Conservation (phyloP, 108 stramenopile genomes). For the Mediolabrus comicus region DNA sequence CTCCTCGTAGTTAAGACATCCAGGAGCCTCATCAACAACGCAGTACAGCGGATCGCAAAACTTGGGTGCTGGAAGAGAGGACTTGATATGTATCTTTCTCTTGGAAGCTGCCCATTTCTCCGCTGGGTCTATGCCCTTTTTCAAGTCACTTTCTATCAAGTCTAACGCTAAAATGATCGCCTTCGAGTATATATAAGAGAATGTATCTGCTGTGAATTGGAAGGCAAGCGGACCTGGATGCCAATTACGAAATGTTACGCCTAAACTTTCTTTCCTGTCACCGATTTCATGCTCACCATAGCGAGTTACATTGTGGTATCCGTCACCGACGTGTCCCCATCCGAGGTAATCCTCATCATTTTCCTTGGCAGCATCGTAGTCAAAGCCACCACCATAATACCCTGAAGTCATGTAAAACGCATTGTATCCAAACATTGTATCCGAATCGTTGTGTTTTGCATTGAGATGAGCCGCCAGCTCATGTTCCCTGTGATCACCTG, state of each 20-base stretch:
- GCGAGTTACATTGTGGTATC: conserved; percentile 47
- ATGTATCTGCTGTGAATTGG: conserved; percentile 47
- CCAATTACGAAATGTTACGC: conserved; percentile 52
- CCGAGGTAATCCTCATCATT: conserved; percentile 28
- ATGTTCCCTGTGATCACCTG: not conserved
- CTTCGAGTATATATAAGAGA: conserved; percentile 43
- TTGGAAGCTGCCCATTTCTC: conserved; percentile 35
- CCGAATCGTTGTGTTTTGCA: no score
- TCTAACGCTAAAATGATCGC: conserved; percentile 45
- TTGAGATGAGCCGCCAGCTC: conserved; percentile 17
- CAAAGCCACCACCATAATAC: conserved; percentile 32
- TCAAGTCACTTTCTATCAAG: conserved; percentile 28
- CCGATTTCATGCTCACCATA: conserved; percentile 47
- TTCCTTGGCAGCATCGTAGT: conserved; percentile 36
- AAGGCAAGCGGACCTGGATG: conserved; percentile 45
- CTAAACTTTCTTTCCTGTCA: conserved; percentile 43
- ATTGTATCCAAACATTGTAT: conserved; percentile 46
- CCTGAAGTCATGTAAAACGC: conserved; percentile 46
- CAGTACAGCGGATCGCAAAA: conserved; percentile 5
- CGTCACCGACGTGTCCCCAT: conserved; percentile 48
- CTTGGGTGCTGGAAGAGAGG: not conserved
- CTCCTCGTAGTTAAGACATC: conserved; percentile 44
- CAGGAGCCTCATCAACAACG: conserved; percentile 45
- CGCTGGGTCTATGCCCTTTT: conserved; percentile 25
- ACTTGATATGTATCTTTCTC: conserved; percentile 8